A percentile compares a stretch with the other conserved stretches of the same genome.
Conservation (phyloP, 2,329 filamentous ascomycete genomes). For the Metarhizium anisopliae region DNA sequence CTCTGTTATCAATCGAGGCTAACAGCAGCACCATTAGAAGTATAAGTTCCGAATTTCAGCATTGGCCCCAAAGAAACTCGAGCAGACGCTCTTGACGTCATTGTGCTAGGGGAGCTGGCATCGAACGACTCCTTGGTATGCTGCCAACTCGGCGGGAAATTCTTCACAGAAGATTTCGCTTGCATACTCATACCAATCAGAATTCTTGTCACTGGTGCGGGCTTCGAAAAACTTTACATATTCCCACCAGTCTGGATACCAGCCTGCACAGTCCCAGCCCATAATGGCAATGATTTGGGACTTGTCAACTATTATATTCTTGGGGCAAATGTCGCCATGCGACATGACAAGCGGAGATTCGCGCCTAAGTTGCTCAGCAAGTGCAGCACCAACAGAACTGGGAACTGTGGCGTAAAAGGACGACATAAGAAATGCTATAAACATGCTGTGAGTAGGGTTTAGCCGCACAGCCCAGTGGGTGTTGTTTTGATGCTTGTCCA, state of each 20-base stretch:
- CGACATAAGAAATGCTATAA: constrained; percentile 18
- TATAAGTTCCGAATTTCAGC: neutral
- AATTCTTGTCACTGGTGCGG: constrained; percentile 14
- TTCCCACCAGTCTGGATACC: constrained; percentile 26
- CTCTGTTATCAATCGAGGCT: neutral
- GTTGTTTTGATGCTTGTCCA: constrained; percentile 18
- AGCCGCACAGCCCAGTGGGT: constrained; percentile 20
- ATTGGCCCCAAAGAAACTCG: neutral
- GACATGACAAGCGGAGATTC: constrained; percentile 13
- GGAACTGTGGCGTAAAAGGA: constrained; percentile 18
- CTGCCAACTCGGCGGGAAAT: constrained; percentile 17
- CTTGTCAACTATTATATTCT: constrained; percentile 19
- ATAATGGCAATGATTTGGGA: constrained; percentile 15
- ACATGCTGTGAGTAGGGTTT: constrained; percentile 9
- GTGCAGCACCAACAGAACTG: constrained; percentile 10
- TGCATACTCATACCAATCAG: constrained; percentile 23
- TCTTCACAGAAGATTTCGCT: constrained; percentile 16
- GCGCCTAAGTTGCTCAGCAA: constrained; percentile 12
- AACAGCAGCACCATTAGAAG: neutral
- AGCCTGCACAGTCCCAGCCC: constrained; percentile 23
- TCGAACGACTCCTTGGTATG: constrained; percentile 21
- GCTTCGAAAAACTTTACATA: constrained; percentile 26
- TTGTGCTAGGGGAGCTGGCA: constrained; percentile 15
- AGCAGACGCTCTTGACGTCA: neutral
- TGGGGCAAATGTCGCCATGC: constrained; percentile 18